A percentile compares a stretch with the other conserved stretches of the same genome.
These are phyloP conservation scores for Ophiostoma fasciatum DNA, from an alignment of 2,329 filamentous ascomycete genomes.

Conservation along the genomic window DNA sequence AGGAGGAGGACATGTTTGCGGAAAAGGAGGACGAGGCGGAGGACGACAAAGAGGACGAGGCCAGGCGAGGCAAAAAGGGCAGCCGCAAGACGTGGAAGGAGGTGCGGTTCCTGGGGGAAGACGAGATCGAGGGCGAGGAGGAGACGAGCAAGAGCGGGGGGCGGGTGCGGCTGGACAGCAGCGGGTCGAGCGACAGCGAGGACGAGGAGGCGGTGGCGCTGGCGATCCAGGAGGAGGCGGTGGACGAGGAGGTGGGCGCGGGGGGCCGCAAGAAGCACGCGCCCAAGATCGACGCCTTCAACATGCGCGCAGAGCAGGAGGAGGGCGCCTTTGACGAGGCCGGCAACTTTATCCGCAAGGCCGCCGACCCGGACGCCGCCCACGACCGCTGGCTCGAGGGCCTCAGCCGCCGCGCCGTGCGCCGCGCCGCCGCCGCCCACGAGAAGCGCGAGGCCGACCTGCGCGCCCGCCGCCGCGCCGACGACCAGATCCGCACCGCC, in stretches of 20 bases:
- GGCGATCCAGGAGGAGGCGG: conserved; percentile 57
- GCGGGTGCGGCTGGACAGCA: not conserved
- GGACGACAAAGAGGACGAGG: conserved; percentile 23
- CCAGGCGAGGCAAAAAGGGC: conserved; percentile 14
- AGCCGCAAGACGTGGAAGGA: conserved; percentile 43
- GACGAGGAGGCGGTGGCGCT: conserved; percentile 61
- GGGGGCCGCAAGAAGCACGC: conserved; percentile 87
- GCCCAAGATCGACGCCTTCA: conserved; percentile 91
- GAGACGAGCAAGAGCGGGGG: conserved; percentile 21
- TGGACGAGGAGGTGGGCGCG: conserved; percentile 81
- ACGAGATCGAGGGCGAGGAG: conserved; percentile 67
- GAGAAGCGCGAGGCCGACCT: conserved; percentile 70
- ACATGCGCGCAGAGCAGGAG: conserved; percentile 78
- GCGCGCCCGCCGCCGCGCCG: conserved; percentile 52
- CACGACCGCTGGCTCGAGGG: conserved; percentile 92
- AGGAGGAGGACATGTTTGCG: conserved; percentile 78
- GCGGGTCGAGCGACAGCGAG: conserved; percentile 26
- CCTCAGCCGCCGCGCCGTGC: conserved; percentile 86
- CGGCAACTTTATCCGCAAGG: conserved; percentile 85
- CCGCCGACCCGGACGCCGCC: conserved; percentile 71
- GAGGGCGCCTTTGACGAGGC: conserved; percentile 84
- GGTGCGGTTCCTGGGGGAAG: conserved; percentile 43
- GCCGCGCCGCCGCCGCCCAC: conserved; percentile 70
- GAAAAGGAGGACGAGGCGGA: conserved; percentile 40
- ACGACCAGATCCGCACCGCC: conserved; percentile 77